Conservation (phyloP, 2,329 filamentous ascomycete species). For the Huntiella savannae region DNA sequence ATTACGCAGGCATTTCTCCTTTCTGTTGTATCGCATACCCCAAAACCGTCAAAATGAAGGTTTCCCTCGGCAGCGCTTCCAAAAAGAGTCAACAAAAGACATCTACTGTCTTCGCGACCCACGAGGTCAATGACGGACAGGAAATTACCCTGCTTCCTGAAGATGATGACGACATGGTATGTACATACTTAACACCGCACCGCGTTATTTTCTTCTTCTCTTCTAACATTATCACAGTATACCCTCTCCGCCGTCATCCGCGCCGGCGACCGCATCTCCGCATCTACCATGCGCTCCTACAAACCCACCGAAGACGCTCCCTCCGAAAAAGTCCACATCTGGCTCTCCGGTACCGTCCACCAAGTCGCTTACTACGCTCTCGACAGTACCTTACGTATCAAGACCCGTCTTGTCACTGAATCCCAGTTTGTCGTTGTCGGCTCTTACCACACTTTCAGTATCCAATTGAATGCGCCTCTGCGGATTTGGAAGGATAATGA, state of each 20-base stretch:
- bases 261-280: slow-evolving; percentile 32
- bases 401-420: slow-evolving; percentile 33
- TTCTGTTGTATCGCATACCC: no score
- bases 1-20: no score
- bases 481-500: slow-evolving; percentile 58
- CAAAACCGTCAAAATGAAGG: no score
- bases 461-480: slow-evolving; percentile 76
- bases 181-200: slow-evolving; percentile 8
- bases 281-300: slow-evolving; percentile 37
- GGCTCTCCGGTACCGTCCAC: slow-evolving; percentile 36
- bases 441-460: slow-evolving; percentile 46
- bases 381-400: slow-evolving; percentile 35
- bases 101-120: slow-evolving; percentile 12
- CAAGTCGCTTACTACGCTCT: slow-evolving; percentile 39
- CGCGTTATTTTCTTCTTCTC: slow-evolving; percentile 2
- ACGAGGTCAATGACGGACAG: slow-evolving; percentile 22
- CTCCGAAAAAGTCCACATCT: slow-evolving; percentile 35
- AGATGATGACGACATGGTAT: slow-evolving; percentile 29
- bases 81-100: slow-evolving; percentile 9
- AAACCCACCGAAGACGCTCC: slow-evolving; percentile 28
- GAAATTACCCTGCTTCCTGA: slow-evolving; percentile 24
- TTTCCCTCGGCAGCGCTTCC: no score
- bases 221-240: neutral
- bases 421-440: slow-evolving; percentile 34
- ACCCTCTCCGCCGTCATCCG: slow-evolving; percentile 38